Base-by-base conservation (phyloP, 352 stramenopile species). In the Phytophthora gonapodyides region DNA sequence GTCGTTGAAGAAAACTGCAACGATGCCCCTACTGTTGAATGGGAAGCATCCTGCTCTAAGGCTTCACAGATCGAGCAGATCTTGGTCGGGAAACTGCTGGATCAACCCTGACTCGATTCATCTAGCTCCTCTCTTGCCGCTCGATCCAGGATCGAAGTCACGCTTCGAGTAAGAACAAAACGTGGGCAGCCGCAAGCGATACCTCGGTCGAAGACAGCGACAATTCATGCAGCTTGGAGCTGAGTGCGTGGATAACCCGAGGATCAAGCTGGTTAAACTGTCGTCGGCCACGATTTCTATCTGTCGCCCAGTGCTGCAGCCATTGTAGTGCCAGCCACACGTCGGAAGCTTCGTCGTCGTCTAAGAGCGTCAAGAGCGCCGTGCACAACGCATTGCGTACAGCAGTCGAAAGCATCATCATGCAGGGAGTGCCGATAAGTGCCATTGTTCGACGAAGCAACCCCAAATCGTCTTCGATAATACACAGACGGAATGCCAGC, bases 271-370 rank as follows among this genome's bases (percentile, higher is more conserved):
- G 21, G 1, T 67, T 31, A 42, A 67, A 51, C 41, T 71, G 61
- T 13, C 36, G 44, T 48, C 42, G 45, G 35, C 60, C 62, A 33
- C 11, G 34, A 19, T 10, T 34, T 8, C 57, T 31, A 3, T 51
- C 57, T 37, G 17, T 21, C 34, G 51, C 61, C 67, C 67, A 74
- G 7, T 58, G 40, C 11, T 73, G 62, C n/a, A 90, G 27, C 81
- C 81, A 90, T 24, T 71, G 37, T 15, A 88, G 59, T 13, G 57
- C 78, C 34, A 90, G 56, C 78, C 76, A 88, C 21, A 55, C 17
- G 38, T 74, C 68, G 19, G 49, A 43, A 16, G 13, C 44, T 21
- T 45, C 30, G 13, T 55, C 56, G 30, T 54, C 60, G 7, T 84
- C 71, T 8, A 88, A 50, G 19, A 88, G 53, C n/a, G 73, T 61